Percentiles rank a stretch among this genome's conserved stretches.
Conservation (phyloP, 495 filamentous ascomycete genomes). For the Pyronema domesticum region DNA sequence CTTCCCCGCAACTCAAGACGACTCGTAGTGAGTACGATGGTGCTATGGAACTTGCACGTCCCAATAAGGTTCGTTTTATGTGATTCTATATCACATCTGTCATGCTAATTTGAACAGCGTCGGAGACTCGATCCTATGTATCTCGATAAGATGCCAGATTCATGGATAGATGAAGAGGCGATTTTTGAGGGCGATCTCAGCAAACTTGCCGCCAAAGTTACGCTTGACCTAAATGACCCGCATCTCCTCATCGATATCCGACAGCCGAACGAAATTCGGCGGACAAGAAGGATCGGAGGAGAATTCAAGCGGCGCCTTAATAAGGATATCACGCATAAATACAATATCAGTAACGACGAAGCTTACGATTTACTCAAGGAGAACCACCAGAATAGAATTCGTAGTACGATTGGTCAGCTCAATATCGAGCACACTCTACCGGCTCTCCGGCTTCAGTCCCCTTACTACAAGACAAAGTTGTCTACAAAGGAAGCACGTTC, state of each 20-base stretch:
- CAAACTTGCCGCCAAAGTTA: constrained; percentile 52
- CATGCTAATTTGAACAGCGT: constrained; percentile 5
- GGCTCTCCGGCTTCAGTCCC: constrained; percentile 76
- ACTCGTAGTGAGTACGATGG: constrained; percentile 19
- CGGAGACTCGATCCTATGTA: constrained; percentile 10
- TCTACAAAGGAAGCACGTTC: constrained; percentile 63
- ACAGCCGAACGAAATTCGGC: constrained; percentile 25
- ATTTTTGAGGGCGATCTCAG: constrained; percentile 38
- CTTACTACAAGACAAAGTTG: constrained; percentile 78
- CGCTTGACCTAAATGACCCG: constrained; percentile 80
- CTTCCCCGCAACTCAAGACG: constrained; percentile 12
- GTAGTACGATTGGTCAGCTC: constrained; percentile 70
- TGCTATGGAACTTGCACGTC: constrained; percentile 28
- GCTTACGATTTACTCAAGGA: constrained; percentile 91
- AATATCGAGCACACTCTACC: constrained; percentile 82
- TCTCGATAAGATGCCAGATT: constrained; percentile 35
- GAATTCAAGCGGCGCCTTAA: constrained; percentile 38
- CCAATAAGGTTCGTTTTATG: constrained; percentile 26
- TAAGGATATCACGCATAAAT: constrained; percentile 51
- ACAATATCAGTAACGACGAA: constrained; percentile 91
- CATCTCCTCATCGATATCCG: constrained; percentile 58
- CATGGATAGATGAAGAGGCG: constrained; percentile 32
- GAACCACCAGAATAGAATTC: constrained; percentile 87
- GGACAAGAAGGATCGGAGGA: constrained; percentile 27
- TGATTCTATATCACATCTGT: not conserved